Evolutionary conservation across 352 stramenopile genomes (phyloP), one percentile per base, ranked within the genome.

Genomic region (Phytophthora sp.): DNA sequence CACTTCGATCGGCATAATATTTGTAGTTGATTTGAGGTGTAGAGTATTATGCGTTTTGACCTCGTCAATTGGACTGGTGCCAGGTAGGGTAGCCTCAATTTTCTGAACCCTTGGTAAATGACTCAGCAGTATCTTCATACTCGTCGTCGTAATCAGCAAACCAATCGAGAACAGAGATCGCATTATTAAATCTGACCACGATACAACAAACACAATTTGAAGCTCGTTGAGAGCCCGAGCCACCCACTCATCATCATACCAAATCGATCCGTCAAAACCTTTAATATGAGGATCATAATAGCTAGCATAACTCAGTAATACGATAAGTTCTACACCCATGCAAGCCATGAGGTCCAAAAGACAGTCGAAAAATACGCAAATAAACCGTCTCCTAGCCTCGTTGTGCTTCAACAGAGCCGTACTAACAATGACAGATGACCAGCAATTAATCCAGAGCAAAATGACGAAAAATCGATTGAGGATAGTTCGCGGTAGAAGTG

Each of bases 391-490:
- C 11, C 23, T 23, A 11, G 46, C 30, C 26, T 68, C 51, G 8
- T 49, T 7, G 15, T 11, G 37, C 9, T 30, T 48, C 4, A 42
- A 20, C 2, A 51, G 49, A 11, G 45, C 18, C 8, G 15, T 27
- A 17, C 56, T 21, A 1, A 64, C 37, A 42, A 62, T 30, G 2
- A 54, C 41, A 17, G 52, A 54, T 2, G 46, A 50, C 57, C 44
- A 72, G 35, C 56, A 72, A 32, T 72, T 72, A 11, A 68, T 7
- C 5, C 54, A 42, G 12, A 78, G 28, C 7, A 78, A 43, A 2
- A 31, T 17, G 3, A 67, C 66, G 7, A 66, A 69, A 21, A 76
- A 60, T 4, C 49, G 48, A 31, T 79, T 71, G 18, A 79, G 50
- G 18, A 58, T 43, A 8, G 55, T 41, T 2, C 43, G 41, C 27